These are phyloP conservation scores for Amniculicola lignicola DNA, from an alignment of 495 filamentous ascomycete species.

Conservation along the genomic window DNA sequence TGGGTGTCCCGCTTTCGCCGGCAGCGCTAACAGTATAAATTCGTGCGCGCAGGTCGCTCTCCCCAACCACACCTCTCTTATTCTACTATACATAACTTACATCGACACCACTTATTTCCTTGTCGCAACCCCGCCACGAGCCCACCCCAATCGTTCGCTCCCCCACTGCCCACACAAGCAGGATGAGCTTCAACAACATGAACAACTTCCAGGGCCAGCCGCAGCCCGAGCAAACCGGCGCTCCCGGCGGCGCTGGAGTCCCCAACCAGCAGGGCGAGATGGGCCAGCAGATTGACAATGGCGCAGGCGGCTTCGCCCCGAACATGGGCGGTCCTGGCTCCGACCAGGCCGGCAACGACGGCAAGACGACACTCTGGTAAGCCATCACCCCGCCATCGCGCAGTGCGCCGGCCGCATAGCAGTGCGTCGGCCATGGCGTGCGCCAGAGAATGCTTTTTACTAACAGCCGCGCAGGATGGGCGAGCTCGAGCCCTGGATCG, in stretches of 20 bases:
- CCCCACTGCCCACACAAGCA: neutral
- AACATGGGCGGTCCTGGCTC: conserved; percentile 54
- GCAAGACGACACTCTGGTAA: conserved; percentile 82
- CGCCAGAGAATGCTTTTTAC: neutral
- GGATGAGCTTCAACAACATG: conserved; percentile 37
- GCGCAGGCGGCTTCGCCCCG: conserved; percentile 54
- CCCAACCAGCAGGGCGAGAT: conserved; percentile 35
- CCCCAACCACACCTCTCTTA: neutral
- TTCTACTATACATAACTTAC: conserved; percentile 13
- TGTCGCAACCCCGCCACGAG: neutral
- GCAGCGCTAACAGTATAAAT: conserved; percentile 17
- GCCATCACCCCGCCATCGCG: conserved; percentile 28
- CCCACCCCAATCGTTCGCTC: neutral
- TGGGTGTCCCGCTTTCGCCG: neutral
- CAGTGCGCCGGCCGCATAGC: neutral
- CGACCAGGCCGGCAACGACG: conserved; percentile 57
- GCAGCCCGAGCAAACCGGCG: conserved; percentile 34
- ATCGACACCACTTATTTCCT: conserved; percentile 7
- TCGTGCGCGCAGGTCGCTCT: conserved; percentile 7
- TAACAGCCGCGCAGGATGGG: conserved; percentile 72
- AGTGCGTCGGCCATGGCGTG: neutral
- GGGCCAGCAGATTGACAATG: conserved; percentile 53
- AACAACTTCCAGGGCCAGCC: conserved; percentile 38
- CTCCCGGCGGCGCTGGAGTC: conserved; percentile 28
- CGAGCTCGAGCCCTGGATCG: conserved; percentile 98